Evolutionary conservation across 2,329 filamentous ascomycete species (phyloP).

Genomic region (Aureobasidium leucospermi): DNA sequence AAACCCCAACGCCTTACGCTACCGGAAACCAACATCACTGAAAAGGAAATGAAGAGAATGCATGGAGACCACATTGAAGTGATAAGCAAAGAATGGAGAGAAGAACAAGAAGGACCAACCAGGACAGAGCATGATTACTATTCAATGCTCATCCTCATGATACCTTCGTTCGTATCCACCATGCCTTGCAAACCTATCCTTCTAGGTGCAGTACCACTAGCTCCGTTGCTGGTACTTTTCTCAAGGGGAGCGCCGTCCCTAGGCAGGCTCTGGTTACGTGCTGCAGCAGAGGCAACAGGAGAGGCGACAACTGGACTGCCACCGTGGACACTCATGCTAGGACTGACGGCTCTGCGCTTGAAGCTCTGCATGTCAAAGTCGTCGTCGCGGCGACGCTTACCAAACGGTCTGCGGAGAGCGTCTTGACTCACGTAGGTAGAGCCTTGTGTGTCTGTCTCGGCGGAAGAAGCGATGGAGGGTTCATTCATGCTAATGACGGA

Average conservation of each 20-base stretch:
- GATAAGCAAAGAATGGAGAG: not conserved
- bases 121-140: constrained; percentile 33
- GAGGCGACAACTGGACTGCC: constrained; percentile 85
- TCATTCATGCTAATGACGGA: constrained; percentile 11
- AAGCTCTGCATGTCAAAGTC: constrained; percentile 83
- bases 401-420: constrained; percentile 23
- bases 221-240: constrained; percentile 15
- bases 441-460: not conserved
- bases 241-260: constrained; percentile 37
- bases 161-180: constrained; percentile 87
- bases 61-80: not conserved
- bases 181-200: constrained; percentile 81
- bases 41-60: not conserved
- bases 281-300: constrained; percentile 40
- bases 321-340: constrained; percentile 73
- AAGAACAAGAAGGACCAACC: not conserved
- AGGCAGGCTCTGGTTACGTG: constrained; percentile 40
- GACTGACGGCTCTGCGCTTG: constrained; percentile 85
- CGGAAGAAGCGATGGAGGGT: not conserved
- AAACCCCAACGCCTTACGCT: constrained; percentile 7
- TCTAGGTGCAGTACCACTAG: constrained; percentile 2
- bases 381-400: constrained; percentile 79
- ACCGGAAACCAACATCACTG: not conserved
- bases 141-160: constrained; percentile 97
- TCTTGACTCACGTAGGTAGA: constrained; percentile 25